A percentile compares a stretch with the other conserved stretches of the same genome.
Conservation (phyloP, 495 filamentous ascomycete species). For the Astrocystis sublimbata region DNA sequence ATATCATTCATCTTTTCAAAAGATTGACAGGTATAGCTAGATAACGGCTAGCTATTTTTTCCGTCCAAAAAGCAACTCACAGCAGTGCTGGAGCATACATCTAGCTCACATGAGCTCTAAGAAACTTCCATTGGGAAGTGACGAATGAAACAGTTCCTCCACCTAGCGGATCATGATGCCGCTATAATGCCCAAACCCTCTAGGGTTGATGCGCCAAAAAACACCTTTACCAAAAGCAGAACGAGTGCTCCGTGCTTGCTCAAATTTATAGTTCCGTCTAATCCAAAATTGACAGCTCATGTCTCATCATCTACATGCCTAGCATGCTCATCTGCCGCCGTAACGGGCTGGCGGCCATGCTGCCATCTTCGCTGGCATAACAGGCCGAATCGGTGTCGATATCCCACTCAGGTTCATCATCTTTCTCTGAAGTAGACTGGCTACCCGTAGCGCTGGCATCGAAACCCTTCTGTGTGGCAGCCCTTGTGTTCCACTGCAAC, state of each 20-base stretch:
- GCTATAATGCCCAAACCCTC: not conserved
- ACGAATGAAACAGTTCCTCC: not conserved
- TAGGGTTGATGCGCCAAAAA: slow-evolving; percentile 9
- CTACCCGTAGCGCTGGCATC: slow-evolving; percentile 46
- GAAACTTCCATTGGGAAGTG: not conserved
- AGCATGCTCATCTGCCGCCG: slow-evolving; percentile 67
- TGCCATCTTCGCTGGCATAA: slow-evolving; percentile 64
- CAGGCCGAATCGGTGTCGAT: slow-evolving; percentile 78
- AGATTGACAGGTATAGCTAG: not conserved
- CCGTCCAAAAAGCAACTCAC: not conserved
- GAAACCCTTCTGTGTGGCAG: slow-evolving; percentile 82
- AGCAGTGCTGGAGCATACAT: not conserved
- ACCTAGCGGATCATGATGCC: not conserved
- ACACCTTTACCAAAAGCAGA: slow-evolving; percentile 14
- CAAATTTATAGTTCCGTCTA: slow-evolving; percentile 19
- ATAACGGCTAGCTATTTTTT: not conserved
- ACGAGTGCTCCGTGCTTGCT: slow-evolving; percentile 11
- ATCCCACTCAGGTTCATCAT: slow-evolving; percentile 67
- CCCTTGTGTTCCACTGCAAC: slow-evolving; percentile 88
- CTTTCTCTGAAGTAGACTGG: slow-evolving; percentile 38
- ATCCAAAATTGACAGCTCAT: slow-evolving; percentile 23
- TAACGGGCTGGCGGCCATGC: slow-evolving; percentile 63
- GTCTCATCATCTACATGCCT: slow-evolving; percentile 43
- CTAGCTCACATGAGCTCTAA: not conserved
- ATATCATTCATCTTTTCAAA: slow-evolving; percentile 1